Conservation (phyloP, 768 basidiomycete species). For the Russula abietina region DNA sequence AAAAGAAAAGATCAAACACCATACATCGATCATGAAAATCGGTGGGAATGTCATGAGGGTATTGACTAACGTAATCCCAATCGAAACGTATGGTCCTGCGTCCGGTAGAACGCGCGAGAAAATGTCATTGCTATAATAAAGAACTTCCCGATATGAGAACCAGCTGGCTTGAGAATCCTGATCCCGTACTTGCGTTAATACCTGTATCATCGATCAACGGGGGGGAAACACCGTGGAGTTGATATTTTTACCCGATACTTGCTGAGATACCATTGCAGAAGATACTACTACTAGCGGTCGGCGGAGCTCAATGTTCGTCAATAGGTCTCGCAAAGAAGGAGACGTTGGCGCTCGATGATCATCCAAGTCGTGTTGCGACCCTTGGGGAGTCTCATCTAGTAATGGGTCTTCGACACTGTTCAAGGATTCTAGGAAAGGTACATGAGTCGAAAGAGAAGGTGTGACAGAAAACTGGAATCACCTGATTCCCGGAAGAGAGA, state of each 20-base stretch:
- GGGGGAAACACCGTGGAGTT: neutral
- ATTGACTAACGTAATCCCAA: constrained; percentile 82
- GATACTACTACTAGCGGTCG: constrained; percentile 60
- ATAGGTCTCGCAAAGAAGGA: constrained; percentile 52
- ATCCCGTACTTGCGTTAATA: constrained; percentile 58
- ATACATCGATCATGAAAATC: constrained; percentile 81
- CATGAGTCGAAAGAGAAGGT: neutral
- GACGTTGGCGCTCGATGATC: constrained; percentile 28
- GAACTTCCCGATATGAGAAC: constrained; percentile 41
- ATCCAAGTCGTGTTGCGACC: constrained; percentile 28
- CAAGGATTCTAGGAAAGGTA: constrained; percentile 28
- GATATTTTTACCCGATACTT: constrained; percentile 51
- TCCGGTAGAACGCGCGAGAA: constrained; percentile 74
- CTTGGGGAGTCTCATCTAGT: constrained; percentile 27
- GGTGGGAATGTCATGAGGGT: constrained; percentile 80
- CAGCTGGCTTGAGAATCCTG: constrained; percentile 5
- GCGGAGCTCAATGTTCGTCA: constrained; percentile 44
- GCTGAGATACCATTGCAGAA: constrained; percentile 71
- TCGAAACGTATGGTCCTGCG: constrained; percentile 72
- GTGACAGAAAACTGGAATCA: constrained; percentile 1
- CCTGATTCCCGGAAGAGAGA: constrained; percentile 38
- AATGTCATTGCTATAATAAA: constrained; percentile 90
- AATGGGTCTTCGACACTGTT: constrained; percentile 13
- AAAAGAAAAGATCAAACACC: constrained; percentile 18
- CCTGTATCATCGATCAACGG: constrained; percentile 38